Evolutionary conservation across 768 basidiomycete species (phyloP).

Genomic region (Lentinus brumalis): DNA sequence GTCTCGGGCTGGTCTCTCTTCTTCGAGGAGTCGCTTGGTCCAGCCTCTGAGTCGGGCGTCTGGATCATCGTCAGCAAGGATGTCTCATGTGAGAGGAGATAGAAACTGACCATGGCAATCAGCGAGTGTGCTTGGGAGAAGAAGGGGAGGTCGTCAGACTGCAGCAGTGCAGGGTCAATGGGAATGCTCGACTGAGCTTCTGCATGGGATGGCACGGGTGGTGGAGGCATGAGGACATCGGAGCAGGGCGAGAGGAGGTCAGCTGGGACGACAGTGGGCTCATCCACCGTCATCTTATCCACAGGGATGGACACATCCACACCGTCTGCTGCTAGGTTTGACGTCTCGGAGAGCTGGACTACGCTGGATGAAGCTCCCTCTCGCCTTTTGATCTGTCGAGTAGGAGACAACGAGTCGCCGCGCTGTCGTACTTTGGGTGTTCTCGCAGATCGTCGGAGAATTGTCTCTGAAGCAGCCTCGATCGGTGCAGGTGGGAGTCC

Average conservation of each 20-base stretch:
- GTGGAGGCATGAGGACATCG: background rate
- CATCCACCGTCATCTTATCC: no score
- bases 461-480: background rate
- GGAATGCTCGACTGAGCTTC: background rate
- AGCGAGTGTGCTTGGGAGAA: background rate
- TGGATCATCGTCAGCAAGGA: background rate
- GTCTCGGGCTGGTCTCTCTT: slow-evolving; percentile 16
- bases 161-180: slow-evolving; percentile 3
- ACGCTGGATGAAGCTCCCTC: background rate
- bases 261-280: no score
- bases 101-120: slow-evolving; percentile 13
- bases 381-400: background rate
- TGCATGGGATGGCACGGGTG: background rate
- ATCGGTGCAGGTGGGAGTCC: background rate
- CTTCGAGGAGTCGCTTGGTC: background rate
- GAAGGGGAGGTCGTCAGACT: background rate
- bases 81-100: background rate
- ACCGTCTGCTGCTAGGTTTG: no score
- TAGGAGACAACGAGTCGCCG: slow-evolving; percentile 9
- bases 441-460: slow-evolving; percentile 9
- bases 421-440: slow-evolving; percentile 9
- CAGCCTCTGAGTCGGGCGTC: slow-evolving; percentile 10
- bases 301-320: no score
- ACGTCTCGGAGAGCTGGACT: no score
- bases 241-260: background rate